Evolutionary conservation across 2,329 filamentous ascomycete species (phyloP), one percentile per base, ranked within the genome.

Genomic region (Balansia obtecta): DNA sequence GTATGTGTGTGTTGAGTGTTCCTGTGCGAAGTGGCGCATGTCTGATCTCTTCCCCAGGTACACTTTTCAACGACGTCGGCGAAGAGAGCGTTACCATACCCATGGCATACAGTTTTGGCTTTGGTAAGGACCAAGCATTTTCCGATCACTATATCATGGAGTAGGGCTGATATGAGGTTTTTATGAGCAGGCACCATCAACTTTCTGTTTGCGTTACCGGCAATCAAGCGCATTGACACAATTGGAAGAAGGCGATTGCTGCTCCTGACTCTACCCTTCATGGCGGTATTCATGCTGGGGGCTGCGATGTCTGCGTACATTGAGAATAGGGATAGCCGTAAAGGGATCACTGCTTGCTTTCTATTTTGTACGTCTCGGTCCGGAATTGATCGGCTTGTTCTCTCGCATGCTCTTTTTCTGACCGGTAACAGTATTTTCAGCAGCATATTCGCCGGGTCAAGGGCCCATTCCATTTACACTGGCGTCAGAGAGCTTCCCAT

Each of bases 381-480:
- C 4, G 8, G 12, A 2, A 9, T n/a, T 39, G 2, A 43, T 15
- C 27, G 27, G 27, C 27, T 27, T 27, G 4, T 27, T 27, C 7
- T 27, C 27, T 27, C 27, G 27, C 27, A 8, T 27, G 27, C 27
- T 27, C 27, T 27, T 7, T 27, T 10, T 3, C 46, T 42, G 15
- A 43, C 32, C 13, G 13, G 33, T 18, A 38, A 16, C 12, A 64
- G 61, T 71, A 3, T 72, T 72, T 48, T 63, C 68, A 1, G 65
- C 68, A 0, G 64, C 63, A 1, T 73, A 73, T 54, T 69, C 69
- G 1, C 71, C 71, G 7, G 60, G 59, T 10, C 44, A 65, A 53
- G 72, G 72, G 0, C 73, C 73, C 0, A 74, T 75, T 11, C 70
- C 72, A 0, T 75, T 74, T 45, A 75, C 71, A 2, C 63, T 75